phyloP scores from a whole-genome alignment of 2,329 filamentous ascomycete species.

The Aspergillus ustus region DNA sequence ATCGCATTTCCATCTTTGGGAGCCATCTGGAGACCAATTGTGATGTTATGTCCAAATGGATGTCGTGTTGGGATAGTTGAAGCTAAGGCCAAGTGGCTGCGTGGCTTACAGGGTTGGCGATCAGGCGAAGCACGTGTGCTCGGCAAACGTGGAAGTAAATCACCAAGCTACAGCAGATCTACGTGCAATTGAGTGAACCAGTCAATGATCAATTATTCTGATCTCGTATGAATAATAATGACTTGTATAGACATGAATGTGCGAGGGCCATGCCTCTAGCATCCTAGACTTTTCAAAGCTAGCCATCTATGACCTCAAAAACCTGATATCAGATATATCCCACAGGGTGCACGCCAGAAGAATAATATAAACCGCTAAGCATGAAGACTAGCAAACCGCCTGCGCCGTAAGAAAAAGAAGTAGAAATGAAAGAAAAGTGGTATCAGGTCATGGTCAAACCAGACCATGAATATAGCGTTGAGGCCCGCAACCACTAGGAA shows the following conservation, averaged over 20 bases:
- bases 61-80: not conserved
- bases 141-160: not conserved
- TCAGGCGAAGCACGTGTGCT: slow-evolving; percentile 15
- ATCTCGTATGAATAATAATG: slow-evolving; percentile 10
- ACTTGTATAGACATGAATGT: slow-evolving; percentile 7
- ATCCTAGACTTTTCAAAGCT: slow-evolving; percentile 25
- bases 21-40: slow-evolving; percentile 20
- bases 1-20: slow-evolving; percentile 21
- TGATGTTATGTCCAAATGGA: not conserved
- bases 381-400: slow-evolving; percentile 37
- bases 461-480: slow-evolving; percentile 9
- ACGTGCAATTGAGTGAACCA: not conserved
- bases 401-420: slow-evolving; percentile 32
- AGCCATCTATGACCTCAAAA: slow-evolving; percentile 25
- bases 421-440: slow-evolving; percentile 20
- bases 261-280: slow-evolving; percentile 15
- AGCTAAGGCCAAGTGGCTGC: slow-evolving; percentile 4
- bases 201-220: slow-evolving; percentile 10
- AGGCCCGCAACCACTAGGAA: slow-evolving; percentile 12
- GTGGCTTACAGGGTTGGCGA: slow-evolving; percentile 12
- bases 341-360: slow-evolving; percentile 22
- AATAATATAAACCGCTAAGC: slow-evolving; percentile 28
- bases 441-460: slow-evolving; percentile 15
- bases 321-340: slow-evolving; percentile 28
- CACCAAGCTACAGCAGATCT: not conserved